Conservation (phyloP, 805 yeast genomes). For the Nakazawaea sp. region DNA sequence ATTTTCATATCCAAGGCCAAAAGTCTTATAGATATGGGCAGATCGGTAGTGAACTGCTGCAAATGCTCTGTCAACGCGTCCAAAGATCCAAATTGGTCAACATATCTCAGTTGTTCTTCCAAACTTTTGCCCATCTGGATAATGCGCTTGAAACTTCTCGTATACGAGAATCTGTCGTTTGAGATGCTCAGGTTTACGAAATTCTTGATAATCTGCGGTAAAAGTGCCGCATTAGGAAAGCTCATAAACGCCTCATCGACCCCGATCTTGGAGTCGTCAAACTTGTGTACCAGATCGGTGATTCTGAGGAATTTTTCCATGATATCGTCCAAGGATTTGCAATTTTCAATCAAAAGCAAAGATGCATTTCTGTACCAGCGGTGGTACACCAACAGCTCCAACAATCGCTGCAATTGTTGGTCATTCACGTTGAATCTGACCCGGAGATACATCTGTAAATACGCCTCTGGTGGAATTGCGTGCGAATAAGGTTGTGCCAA, state of each 20-base stretch:
- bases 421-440: slow-evolving; percentile 3
- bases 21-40: neutral
- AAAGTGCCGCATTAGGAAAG: neutral
- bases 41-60: too few relatives aligned
- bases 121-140: neutral
- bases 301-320: neutral
- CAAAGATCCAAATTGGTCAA: neutral
- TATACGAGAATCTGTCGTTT: neutral
- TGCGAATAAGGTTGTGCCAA: neutral
- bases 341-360: slow-evolving; percentile 2
- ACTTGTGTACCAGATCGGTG: neutral
- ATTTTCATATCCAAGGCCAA: neutral
- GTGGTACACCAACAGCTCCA: neutral
- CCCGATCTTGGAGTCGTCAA: slow-evolving; percentile 1
- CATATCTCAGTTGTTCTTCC: neutral
- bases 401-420: neutral
- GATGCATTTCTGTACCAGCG: slow-evolving; percentile 6
- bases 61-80: neutral
- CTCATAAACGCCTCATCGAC: slow-evolving; percentile 1
- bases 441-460: slow-evolving; percentile 4
- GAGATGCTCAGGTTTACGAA: neutral
- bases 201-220: neutral
- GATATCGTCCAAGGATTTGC: neutral
- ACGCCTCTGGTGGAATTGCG: neutral
- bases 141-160: neutral